Conservation (phyloP, 805 yeast genomes). For the Teunomyces aglyptinius region DNA sequence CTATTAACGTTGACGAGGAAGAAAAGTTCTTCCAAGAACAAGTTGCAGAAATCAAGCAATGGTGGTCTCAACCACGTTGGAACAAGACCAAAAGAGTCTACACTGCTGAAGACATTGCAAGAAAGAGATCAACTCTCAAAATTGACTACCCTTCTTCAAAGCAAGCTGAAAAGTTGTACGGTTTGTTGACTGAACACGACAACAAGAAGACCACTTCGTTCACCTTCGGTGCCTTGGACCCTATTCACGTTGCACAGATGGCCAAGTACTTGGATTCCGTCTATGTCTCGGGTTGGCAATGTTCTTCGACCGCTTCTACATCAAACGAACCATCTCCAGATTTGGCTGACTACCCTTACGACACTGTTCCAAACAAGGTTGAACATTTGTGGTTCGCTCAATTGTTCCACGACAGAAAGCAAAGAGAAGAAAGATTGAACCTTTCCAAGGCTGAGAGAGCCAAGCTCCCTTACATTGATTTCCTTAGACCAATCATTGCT, state of each 20-base stretch:
- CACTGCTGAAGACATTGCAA: constrained; percentile 83
- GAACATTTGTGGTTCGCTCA: constrained; percentile 97
- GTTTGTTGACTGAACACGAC: constrained; percentile 69
- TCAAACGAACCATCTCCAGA: constrained; percentile 98
- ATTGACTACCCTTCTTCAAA: constrained; percentile 71
- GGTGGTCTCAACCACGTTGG: constrained; percentile 98
- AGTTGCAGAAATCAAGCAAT: constrained; percentile 68
- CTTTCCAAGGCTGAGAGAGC: constrained; percentile 63
- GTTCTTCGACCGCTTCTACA: constrained; percentile 95
- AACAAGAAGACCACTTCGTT: constrained; percentile 69
- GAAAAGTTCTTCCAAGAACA: constrained; percentile 64
- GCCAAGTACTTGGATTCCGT: constrained; percentile 90
- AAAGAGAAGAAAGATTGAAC: constrained; percentile 76
- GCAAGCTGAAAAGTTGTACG: constrained; percentile 81
- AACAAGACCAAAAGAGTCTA: constrained; percentile 81
- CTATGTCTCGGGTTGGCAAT: constrained; percentile 98
- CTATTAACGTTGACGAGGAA: constrained; percentile 59
- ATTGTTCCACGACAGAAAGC: constrained; percentile 95
- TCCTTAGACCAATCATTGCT: constrained; percentile 90
- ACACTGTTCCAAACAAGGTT: constrained; percentile 97
- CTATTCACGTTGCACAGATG: constrained; percentile 95
- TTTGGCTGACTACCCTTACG: constrained; percentile 97
- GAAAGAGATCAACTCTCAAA: constrained; percentile 79
- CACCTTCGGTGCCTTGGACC: constrained; percentile 96
- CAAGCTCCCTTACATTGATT: constrained; percentile 74